Evolutionary conservation across 768 basidiomycete genomes (phyloP), one percentile per base, ranked within the genome.

Genomic region (Rhodotorula graminis): DNA sequence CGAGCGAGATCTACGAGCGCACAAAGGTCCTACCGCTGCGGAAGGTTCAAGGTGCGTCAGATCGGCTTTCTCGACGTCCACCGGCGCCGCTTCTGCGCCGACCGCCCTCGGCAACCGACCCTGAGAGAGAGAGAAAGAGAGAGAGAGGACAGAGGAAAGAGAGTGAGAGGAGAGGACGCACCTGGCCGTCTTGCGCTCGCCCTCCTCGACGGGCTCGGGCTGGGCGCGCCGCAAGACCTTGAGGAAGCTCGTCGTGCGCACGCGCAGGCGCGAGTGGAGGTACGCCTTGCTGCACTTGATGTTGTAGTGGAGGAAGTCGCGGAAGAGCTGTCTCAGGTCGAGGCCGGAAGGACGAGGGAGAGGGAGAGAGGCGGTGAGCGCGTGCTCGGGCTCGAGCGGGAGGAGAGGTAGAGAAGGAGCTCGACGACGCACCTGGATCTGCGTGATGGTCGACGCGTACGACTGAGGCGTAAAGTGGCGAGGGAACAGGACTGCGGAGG

Each of bases 221-320:
- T 97, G 98, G 15, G 96, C 94, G 63, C 96, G 84, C 80, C 98
- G 98, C 79, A 99, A 82, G 64, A 99, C 88, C 77, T 84, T 83
- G 55, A 81, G 73, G 85, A 99, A 98, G 82, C 96, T 92, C 2
- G 90, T 87, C 21, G 96, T 96, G 18, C 96, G 88, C 77, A 89
- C 85, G 71, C 96, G 85, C 93, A 98, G 94, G 58, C 96, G 85
- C 6, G 92, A 94, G 82, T 98, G 95, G 92, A 99, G 95, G 83
- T 99, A 98, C 0, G 95, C 96, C 82, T 97, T 97, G 16, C 72
- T 69, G 70, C 75, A 94, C 79, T 95, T 98, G 86, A 99, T 96
- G 80, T 98, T 95, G 82, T 98, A 98, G 82, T 99, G 96, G n/a
- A 99, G 84, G 80, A 97, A 97, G 81, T 97, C 93, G 67, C 96